These are phyloP conservation scores for Coleophoma eucalyptorum DNA, from an alignment of 2,329 filamentous ascomycete genomes.

Conservation along the genomic window DNA sequence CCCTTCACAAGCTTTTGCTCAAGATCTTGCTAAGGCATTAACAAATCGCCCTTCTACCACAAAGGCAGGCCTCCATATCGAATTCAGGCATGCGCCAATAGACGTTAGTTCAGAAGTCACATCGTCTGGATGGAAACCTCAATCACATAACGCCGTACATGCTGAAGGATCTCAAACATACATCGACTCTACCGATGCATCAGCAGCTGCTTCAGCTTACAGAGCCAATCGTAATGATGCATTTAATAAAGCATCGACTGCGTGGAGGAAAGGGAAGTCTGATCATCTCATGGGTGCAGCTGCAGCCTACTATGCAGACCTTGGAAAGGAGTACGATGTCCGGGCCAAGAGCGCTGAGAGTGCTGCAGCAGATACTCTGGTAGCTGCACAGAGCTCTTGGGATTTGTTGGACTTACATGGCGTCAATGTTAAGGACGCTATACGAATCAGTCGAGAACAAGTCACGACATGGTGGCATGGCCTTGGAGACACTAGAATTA, in stretches of 20 bases:
- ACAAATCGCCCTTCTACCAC: slow-evolving; percentile 21
- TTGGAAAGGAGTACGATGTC: slow-evolving; percentile 61
- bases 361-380: slow-evolving; percentile 66
- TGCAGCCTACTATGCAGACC: slow-evolving; percentile 70
- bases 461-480: slow-evolving; percentile 78
- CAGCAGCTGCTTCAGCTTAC: neutral
- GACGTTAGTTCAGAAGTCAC: neutral
- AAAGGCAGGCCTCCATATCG: slow-evolving; percentile 17
- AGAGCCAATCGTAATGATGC: slow-evolving; percentile 30
- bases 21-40: slow-evolving; percentile 55
- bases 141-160: slow-evolving; percentile 6
- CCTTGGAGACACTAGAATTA: slow-evolving; percentile 46
- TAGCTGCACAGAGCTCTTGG: slow-evolving; percentile 60
- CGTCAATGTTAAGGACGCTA: slow-evolving; percentile 74
- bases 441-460: slow-evolving; percentile 68
- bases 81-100: slow-evolving; percentile 22
- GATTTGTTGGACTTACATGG: slow-evolving; percentile 76
- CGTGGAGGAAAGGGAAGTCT: slow-evolving; percentile 60
- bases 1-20: slow-evolving; percentile 52
- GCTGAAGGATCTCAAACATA: neutral
- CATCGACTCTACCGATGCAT: neutral
- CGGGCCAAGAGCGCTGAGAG: slow-evolving; percentile 55
- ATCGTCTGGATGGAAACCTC: neutral
- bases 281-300: slow-evolving; percentile 72
- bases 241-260: slow-evolving; percentile 52